Evolutionary conservation across 805 yeast species (phyloP), one percentile per base, ranked within the genome.

Genomic region (Nakazawaea ishiwadae): DNA sequence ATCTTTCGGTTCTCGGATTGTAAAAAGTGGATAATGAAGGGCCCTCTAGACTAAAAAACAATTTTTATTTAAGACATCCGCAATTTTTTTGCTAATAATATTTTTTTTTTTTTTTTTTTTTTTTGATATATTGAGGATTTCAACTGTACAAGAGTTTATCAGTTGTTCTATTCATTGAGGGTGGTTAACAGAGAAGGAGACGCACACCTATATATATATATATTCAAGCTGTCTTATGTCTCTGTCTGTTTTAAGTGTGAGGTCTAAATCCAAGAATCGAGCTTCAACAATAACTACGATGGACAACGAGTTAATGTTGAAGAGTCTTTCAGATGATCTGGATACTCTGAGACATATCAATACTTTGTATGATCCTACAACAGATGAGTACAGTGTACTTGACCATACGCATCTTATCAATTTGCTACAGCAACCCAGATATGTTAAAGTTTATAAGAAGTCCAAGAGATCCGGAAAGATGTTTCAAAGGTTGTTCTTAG

Each of bases 401-500:
- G 39, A 35, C 8, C 31, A 18, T 9, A 21, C 11, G 16, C 42
- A 67, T 41, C 56, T 64, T 45, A 57, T 63, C 14, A 56, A 68
- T 42, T 66, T 74, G 24, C 55, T 77, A 20, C 59, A 63, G 24
- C 62, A 72, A 27, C 84, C 87, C n/a, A 73, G 69, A 43, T 75
- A 80, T 55, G 64, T 79, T 32, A 75, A 71, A 51, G 60, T 71
- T 7, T 66, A 66, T 47, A 69, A 69, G 44, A 71, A 66, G 45
- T 68, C 73, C 39, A 68, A 66, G 40, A 62, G 65, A 27, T 60
- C 78, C 19, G 74, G 73, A 3, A 62, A 63, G 30, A 64, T 69
- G 5, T 64, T 77, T 43, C 66, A 71, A 42, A 67, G 79, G 47
- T 54, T 81, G 42, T 80, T 82, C 42, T 55, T 82, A 30, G 84